phyloP scores from a whole-genome alignment of 2,329 filamentous ascomycete species.

The Paecilomyces dactylethromorphus region DNA sequence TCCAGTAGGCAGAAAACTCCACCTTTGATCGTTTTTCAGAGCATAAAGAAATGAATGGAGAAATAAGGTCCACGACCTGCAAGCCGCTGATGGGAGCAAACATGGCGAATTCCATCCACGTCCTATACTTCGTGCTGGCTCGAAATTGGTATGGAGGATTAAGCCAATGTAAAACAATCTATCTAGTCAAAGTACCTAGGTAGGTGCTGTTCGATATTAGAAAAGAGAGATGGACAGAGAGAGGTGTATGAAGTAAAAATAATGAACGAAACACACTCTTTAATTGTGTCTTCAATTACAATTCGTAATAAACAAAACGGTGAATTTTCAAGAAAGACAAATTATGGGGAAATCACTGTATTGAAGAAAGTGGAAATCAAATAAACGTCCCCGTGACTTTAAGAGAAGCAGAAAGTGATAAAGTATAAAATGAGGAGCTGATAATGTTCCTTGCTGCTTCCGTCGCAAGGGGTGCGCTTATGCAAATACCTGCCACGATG shows the following conservation, averaged over 20 bases:
- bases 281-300: background rate
- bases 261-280: background rate
- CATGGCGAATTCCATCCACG: background rate
- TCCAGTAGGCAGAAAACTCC: background rate
- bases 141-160: background rate
- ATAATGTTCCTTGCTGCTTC: slow-evolving; percentile 2
- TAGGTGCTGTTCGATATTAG: background rate
- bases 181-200: background rate
- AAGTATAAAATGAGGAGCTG: background rate
- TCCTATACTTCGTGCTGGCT: too few species aligned
- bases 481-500: background rate
- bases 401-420: background rate
- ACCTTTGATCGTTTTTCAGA: background rate
- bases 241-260: background rate
- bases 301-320: background rate
- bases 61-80: background rate
- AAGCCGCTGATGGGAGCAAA: background rate
- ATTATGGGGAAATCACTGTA: too few species aligned
- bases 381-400: background rate
- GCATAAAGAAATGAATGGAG: background rate
- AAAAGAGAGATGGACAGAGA: background rate
- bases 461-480: background rate
- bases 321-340: too few species aligned
- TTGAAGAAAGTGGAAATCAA: background rate
- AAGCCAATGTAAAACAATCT: background rate